A percentile compares a stretch with the other conserved stretches of the same genome.
These are phyloP conservation scores for Hydrangea macrophylla DNA, from an alignment of 148 eudicot genomes.

Conservation along the genomic window DNA sequence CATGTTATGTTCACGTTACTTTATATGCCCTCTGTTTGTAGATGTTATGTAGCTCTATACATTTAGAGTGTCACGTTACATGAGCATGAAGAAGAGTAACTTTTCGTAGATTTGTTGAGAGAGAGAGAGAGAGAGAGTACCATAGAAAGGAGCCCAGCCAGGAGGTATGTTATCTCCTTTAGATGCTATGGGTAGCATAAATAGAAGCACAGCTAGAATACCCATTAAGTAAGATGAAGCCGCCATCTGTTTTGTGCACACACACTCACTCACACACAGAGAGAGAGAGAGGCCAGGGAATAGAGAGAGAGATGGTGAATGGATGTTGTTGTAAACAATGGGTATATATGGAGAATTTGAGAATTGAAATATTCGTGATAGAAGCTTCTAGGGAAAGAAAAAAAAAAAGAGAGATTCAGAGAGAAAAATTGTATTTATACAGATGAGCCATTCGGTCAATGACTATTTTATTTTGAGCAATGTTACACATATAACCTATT, in stretches of 20 bases:
- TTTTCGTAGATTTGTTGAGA: no score
- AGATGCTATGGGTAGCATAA: constrained; percentile 14
- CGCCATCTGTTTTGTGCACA: constrained; percentile 12
- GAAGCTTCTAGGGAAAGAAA: background rate
- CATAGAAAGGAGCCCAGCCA: constrained; percentile 6
- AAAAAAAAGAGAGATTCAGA: no score
- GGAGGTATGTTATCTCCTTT: constrained; percentile 10
- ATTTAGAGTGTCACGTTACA: no score
- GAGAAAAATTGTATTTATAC: no score
- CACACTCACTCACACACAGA: no score
- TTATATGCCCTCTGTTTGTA: no score
- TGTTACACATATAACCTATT: no score
- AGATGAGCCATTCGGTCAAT: no score
- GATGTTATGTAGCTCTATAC: no score
- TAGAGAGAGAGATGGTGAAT: background rate
- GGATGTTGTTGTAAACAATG: background rate
- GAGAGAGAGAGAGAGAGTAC: constrained; percentile 4
- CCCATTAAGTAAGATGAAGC: background rate
- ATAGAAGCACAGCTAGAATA: constrained; percentile 8
- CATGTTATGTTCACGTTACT: no score
- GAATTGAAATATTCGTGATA: background rate
- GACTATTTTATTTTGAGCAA: no score
- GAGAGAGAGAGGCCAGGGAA: background rate
- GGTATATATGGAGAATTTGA: background rate
- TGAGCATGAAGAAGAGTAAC: no score